Evolutionary conservation across 345 rosid species (phyloP), one percentile per base, ranked within the genome.

Genomic region (Rhizophora mangle): DNA sequence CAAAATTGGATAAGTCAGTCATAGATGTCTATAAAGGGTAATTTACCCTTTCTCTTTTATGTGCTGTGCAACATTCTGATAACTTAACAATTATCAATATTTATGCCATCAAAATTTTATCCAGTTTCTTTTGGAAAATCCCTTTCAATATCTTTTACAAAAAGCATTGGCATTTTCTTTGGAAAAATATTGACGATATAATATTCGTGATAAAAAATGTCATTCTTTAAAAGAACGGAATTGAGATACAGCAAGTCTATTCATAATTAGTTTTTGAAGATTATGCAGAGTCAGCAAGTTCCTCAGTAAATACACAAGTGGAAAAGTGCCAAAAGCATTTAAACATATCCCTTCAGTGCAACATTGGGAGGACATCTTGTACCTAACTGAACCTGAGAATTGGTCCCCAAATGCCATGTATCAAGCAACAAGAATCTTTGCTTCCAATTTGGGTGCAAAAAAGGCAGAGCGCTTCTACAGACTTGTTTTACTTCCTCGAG

Each of bases 331-430:
- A 1, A 92, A 90, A 74, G 94, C 97, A 10, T 90, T 95, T 77
- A 89, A 85, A 73, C 88, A 82, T 69, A 87, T 95, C 37, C 87
- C 98, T 43, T 77, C 93, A 13, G 84, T 82, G 79, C 85, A 81
- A 80, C 77, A 78, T 16, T 95, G 98, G 98, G 96, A 92, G 85
- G 96, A 90, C 67, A 83, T 92, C 37, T 73, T 95, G 66, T 85
- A 89, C 82, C 80, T 95, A 61, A 95, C 99, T 10, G 92, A 95
- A 80, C 98, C 99, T 6, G 93, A 87, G 86, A 87, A 85, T 55
- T 95, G 99, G 99, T 87, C 98, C 8, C 92, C 99, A n/a, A 88
- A 84, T 68, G 99, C 97, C 24, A 76, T 92, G 92, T 95, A 56
- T 82, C 97, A 95, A 73, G 98, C 99, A 19, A 95, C 96, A 16